Conservation (phyloP, 164 flowering plant species). For the Chloranthus sessilifolius region DNA sequence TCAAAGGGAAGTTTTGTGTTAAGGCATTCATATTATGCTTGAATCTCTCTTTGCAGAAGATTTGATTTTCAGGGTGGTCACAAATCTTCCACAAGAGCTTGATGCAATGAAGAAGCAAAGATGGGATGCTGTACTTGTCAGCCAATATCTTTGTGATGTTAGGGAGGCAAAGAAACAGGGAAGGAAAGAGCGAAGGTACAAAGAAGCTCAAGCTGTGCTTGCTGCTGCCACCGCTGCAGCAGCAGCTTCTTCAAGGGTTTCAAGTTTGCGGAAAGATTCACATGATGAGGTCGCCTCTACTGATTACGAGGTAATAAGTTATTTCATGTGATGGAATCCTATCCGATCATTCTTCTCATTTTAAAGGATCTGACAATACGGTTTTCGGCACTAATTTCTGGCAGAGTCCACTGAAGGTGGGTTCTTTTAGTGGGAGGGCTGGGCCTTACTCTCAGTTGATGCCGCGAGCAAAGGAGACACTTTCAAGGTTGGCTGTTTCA, state of each 20-base stretch:
- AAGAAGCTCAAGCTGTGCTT: constrained; percentile 89
- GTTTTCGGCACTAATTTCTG: constrained; percentile 5
- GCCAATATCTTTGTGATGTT: constrained; percentile 65
- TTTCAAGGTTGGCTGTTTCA: constrained; percentile 43
- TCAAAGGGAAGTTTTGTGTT: no score
- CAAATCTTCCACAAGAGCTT: constrained; percentile 63
- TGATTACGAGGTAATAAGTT: constrained; percentile 45
- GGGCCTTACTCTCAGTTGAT: constrained; percentile 40
- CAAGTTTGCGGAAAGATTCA: constrained; percentile 75
- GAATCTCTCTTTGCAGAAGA: constrained; percentile 46
- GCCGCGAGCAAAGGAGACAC: constrained; percentile 65
- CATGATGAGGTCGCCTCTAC: constrained; percentile 47
- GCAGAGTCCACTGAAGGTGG: constrained; percentile 42
- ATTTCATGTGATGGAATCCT: not conserved
- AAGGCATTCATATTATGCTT: not conserved
- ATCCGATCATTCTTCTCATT: not conserved
- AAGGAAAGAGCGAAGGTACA: constrained; percentile 79
- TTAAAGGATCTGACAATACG: not conserved
- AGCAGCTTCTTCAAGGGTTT: constrained; percentile 79
- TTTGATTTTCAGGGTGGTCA: constrained; percentile 51
- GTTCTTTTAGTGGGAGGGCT: constrained; percentile 36
- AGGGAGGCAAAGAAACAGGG: constrained; percentile 87
- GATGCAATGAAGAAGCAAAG: constrained; percentile 43
- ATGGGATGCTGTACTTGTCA: constrained; percentile 85
- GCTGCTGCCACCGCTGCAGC: constrained; percentile 99